phyloP scores from a whole-genome alignment of 2,329 filamentous ascomycete species.

The Nannizzia gypsea region DNA sequence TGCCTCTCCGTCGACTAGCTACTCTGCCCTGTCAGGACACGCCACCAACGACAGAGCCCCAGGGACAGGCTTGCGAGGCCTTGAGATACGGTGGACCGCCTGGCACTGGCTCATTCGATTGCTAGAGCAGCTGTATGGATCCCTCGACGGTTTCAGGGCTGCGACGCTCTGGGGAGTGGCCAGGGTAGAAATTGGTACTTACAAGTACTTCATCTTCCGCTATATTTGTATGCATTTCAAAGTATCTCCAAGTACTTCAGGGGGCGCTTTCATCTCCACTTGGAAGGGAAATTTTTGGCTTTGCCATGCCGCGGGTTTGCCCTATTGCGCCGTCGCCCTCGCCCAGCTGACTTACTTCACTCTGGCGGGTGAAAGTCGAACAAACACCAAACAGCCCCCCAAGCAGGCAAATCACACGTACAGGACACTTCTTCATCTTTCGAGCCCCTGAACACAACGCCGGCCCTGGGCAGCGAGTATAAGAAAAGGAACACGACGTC shows the following conservation, averaged over 20 bases:
- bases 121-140: background rate
- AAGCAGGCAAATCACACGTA: background rate
- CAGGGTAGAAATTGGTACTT: background rate
- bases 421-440: background rate
- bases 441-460: background rate
- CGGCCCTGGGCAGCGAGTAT: too few relatives aligned
- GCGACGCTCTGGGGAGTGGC: constrained; percentile 1
- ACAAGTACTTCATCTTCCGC: background rate
- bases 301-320: constrained; percentile 1
- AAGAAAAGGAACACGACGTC: background rate
- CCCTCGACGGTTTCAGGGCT: background rate
- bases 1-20: background rate
- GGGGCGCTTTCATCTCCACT: background rate
- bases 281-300: background rate
- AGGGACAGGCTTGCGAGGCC: background rate
- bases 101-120: constrained; percentile 1
- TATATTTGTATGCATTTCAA: background rate
- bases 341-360: constrained; percentile 1
- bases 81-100: background rate
- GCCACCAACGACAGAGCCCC: background rate
- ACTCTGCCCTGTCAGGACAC: background rate
- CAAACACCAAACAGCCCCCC: too few relatives aligned
- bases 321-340: constrained; percentile 2
- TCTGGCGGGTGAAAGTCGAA: background rate
- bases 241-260: background rate